Percentiles rank a stretch among this genome's conserved stretches.
Evolutionary conservation across 495 filamentous ascomycete species (phyloP).

Genomic region (Penicillium simplicissimum): DNA sequence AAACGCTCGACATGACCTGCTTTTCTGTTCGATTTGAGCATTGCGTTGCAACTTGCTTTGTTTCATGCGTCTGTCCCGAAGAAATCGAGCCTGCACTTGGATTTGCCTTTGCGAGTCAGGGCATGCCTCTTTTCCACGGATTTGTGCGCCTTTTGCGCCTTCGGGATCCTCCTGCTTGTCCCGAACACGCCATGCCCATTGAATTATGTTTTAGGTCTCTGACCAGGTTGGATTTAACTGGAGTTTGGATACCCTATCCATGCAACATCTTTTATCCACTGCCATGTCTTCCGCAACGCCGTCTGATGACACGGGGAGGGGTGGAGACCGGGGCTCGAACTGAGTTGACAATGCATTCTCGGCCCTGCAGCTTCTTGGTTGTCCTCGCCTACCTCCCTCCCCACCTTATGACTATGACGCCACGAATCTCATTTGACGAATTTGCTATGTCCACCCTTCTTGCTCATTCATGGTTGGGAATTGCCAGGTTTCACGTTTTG

Average conservation of each 20-base stretch:
- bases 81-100: not conserved
- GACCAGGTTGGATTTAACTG: not conserved
- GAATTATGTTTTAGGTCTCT: not conserved
- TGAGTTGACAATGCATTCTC: not conserved
- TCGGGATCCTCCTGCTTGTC: not conserved
- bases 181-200: not conserved
- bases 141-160: not conserved
- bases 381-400: constrained; percentile 25
- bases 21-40: constrained; percentile 15
- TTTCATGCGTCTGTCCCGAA: not conserved
- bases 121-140: constrained; percentile 1
- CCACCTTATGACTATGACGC: constrained; percentile 49
- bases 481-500: constrained; percentile 14
- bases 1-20: constrained; percentile 10
- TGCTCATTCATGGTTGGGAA: constrained; percentile 8
- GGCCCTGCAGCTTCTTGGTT: constrained; percentile 5
- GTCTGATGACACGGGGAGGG: not conserved
- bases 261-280: not conserved
- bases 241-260: not conserved
- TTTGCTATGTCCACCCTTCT: constrained; percentile 30
- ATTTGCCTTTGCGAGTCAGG: not conserved
- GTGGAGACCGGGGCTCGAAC: not conserved
- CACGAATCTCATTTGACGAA: constrained; percentile 49
- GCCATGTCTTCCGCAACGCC: not conserved
- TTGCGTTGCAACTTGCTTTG: not conserved